Conservation (phyloP, 2,329 filamentous ascomycete species). For the Ceratocystis albifundus region DNA sequence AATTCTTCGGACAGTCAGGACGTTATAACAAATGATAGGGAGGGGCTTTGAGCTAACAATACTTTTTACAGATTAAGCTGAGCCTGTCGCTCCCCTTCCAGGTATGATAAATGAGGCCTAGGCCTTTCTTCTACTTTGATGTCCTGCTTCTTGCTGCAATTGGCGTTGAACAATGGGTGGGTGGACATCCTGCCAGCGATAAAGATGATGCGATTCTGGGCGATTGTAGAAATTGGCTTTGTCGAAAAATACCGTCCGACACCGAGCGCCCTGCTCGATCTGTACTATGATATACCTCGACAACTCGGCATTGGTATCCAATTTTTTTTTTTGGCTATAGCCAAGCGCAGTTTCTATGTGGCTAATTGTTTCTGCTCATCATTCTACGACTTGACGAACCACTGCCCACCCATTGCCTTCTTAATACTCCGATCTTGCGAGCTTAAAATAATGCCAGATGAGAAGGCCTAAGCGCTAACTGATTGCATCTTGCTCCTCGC, state of each 20-base stretch:
- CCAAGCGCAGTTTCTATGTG: not conserved
- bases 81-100: slow-evolving; percentile 95
- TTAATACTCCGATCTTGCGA: not conserved
- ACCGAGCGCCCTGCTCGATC: slow-evolving; percentile 6
- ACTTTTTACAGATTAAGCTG: slow-evolving; percentile 65
- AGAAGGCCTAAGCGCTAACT: slow-evolving; percentile 10
- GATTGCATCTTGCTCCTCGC: not conserved
- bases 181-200: not conserved
- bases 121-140: not conserved
- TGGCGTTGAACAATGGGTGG: slow-evolving; percentile 5
- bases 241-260: not conserved
- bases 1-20: not conserved
- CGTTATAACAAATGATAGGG: not conserved
- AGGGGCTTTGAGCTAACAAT: slow-evolving; percentile 26
- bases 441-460: slow-evolving; percentile 17
- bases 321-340: not conserved
- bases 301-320: not conserved
- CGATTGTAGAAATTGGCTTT: not conserved
- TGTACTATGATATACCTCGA: slow-evolving; percentile 10
- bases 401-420: not conserved
- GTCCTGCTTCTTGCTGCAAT: not conserved
- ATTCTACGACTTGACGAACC: not conserved
- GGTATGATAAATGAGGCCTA: slow-evolving; percentile 48
- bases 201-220: not conserved
- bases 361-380: not conserved